Percentiles rank a stretch among this genome's conserved stretches.
Conservation (phyloP, 306 rosid species). For the Ceratonia siliqua region DNA sequence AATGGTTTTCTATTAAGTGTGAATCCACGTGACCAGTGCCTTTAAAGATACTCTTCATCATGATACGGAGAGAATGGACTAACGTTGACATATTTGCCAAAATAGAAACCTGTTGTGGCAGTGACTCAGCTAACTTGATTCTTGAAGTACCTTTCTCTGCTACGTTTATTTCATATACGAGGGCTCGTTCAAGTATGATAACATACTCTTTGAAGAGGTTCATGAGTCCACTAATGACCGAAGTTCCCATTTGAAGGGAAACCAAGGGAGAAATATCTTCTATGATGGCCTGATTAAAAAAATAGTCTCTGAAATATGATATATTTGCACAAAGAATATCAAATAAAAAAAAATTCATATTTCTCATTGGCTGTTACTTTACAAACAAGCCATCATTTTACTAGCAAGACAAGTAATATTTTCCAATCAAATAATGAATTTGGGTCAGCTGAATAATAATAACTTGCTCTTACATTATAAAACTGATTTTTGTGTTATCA, state of each 20-base stretch:
- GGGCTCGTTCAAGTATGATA: constrained; percentile 52
- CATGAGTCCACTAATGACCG: constrained; percentile 49
- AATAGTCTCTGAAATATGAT: constrained; percentile 15
- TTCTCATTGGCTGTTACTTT: neutral
- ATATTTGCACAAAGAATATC: neutral
- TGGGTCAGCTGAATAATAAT: neutral
- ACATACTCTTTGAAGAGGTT: constrained; percentile 58
- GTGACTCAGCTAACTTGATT: constrained; percentile 51
- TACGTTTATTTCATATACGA: constrained; percentile 36
- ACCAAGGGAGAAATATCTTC: constrained; percentile 58
- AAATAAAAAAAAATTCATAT: neutral
- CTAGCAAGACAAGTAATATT: neutral
- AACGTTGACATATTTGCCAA: constrained; percentile 64
- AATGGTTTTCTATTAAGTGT: constrained; percentile 30
- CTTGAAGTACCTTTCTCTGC: constrained; percentile 40
- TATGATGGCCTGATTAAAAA: constrained; percentile 47
- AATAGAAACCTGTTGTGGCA: constrained; percentile 61
- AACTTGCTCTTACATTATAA: neutral
- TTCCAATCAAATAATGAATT: neutral
- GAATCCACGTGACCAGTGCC: constrained; percentile 26
- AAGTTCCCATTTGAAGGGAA: constrained; percentile 57
- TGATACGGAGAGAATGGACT: constrained; percentile 42
- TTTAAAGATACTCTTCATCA: constrained; percentile 41
- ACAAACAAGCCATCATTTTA: neutral
- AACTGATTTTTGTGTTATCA: neutral